phyloP scores from a whole-genome alignment of 768 basidiomycete species.

The Collybia mongolica region DNA sequence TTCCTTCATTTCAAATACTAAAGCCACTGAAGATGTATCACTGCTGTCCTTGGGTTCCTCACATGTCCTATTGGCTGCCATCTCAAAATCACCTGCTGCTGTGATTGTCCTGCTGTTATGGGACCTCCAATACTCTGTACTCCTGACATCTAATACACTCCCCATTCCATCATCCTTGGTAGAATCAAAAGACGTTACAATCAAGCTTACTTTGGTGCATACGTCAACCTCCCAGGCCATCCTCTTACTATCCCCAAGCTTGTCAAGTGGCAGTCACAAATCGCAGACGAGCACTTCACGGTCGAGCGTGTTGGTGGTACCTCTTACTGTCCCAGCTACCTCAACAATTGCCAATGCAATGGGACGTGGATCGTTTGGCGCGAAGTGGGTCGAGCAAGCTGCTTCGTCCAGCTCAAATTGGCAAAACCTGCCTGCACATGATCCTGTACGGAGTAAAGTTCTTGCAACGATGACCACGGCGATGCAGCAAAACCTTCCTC shows the following conservation, averaged over 20 bases:
- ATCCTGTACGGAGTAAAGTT: constrained; percentile 14
- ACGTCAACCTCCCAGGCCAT: constrained; percentile 48
- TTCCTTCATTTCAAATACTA: constrained; percentile 21
- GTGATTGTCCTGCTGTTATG: constrained; percentile 60
- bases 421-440: background rate
- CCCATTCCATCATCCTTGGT: constrained; percentile 46
- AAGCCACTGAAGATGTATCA: constrained; percentile 25
- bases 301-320: constrained; percentile 60
- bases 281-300: constrained; percentile 28
- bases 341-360: constrained; percentile 68
- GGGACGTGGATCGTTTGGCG: constrained; percentile 44
- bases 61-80: constrained; percentile 52
- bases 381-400: constrained; percentile 8
- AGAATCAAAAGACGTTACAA: constrained; percentile 21
- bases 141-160: constrained; percentile 53
- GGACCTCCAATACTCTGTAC: constrained; percentile 68
- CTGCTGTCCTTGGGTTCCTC: constrained; percentile 55
- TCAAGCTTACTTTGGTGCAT: constrained; percentile 28
- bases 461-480: constrained; percentile 21
- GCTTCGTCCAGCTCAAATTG: background rate
- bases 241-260: constrained; percentile 44
- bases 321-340: constrained; percentile 45
- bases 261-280: constrained; percentile 14
- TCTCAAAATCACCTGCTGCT: constrained; percentile 31
- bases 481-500: constrained; percentile 32